These are phyloP conservation scores for Starmerella sirachaensis DNA, from an alignment of 805 yeast species.

Conservation along the genomic window DNA sequence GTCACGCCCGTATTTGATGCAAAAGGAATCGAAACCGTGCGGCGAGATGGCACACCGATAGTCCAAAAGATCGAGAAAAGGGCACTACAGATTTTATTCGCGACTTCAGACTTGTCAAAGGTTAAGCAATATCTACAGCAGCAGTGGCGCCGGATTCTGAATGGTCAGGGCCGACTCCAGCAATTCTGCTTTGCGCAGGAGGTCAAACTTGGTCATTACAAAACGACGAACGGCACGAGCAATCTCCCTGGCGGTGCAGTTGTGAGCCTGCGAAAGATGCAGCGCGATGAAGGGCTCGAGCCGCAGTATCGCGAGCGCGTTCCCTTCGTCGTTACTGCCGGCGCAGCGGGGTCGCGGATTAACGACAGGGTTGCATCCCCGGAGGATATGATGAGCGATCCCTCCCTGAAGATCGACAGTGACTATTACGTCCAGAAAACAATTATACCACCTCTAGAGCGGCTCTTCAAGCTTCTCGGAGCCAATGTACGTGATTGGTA, in stretches of 20 bases:
- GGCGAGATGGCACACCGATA: conserved; percentile 92
- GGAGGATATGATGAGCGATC: conserved; percentile 43
- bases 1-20: conserved; percentile 69
- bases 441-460: conserved; percentile 76
- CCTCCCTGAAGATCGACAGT: conserved; percentile 48
- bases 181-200: conserved; percentile 90
- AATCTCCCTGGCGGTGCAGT: conserved; percentile 83
- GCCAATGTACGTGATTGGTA: conserved; percentile 73
- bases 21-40: conserved; percentile 87
- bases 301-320: conserved; percentile 86
- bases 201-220: conserved; percentile 74
- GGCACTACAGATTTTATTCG: conserved; percentile 55
- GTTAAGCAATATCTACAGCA: conserved; percentile 53
- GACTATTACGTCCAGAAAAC: conserved; percentile 79
- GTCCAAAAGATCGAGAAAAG: conserved; percentile 73
- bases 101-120: conserved; percentile 53
- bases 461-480: conserved; percentile 73
- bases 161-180: conserved; percentile 52
- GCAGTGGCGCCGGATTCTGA: conserved; percentile 56
- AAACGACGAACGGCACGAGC: conserved; percentile 39
- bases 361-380: conserved; percentile 76
- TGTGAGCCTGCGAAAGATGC: conserved; percentile 52
- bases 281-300: conserved; percentile 55
- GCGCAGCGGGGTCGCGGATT: conserved; percentile 42
- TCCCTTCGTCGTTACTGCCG: conserved; percentile 68